These are phyloP conservation scores for Eucalyptus sideroxylon DNA, from an alignment of 345 rosid genomes.

Conservation along the genomic window DNA sequence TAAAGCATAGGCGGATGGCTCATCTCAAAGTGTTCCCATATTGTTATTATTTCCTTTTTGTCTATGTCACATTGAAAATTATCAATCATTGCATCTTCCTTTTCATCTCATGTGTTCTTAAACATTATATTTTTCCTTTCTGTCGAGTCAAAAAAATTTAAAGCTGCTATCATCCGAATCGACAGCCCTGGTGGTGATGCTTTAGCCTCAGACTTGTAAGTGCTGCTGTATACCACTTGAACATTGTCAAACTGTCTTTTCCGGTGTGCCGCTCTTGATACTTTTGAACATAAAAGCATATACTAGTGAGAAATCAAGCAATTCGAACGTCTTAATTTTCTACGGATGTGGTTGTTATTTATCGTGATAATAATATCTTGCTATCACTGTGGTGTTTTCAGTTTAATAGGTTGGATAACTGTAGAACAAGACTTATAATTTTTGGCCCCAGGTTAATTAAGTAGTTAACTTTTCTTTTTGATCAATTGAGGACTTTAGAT, in stretches of 20 bases:
- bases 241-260: neutral
- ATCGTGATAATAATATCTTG: neutral
- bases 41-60: neutral
- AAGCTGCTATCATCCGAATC: conserved; percentile 84
- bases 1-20: neutral
- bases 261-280: neutral
- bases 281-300: neutral
- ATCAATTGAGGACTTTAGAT: neutral
- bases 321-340: neutral
- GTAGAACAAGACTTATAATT: neutral
- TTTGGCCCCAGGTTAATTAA: neutral
- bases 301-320: neutral
- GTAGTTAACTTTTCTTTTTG: neutral
- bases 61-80: neutral
- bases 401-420: neutral
- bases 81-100: neutral
- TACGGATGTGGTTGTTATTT: neutral
- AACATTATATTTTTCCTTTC: neutral
- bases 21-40: neutral
- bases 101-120: neutral
- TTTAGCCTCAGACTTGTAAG: conserved; percentile 98
- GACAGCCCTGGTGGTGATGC: conserved; percentile 99
- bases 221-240: neutral
- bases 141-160: conserved; percentile 61
- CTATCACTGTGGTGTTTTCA: neutral